Percentiles rank a stretch among this genome's conserved stretches.
Conservation (phyloP, 2,329 filamentous ascomycete genomes). For the Dactylellina leptospora region DNA sequence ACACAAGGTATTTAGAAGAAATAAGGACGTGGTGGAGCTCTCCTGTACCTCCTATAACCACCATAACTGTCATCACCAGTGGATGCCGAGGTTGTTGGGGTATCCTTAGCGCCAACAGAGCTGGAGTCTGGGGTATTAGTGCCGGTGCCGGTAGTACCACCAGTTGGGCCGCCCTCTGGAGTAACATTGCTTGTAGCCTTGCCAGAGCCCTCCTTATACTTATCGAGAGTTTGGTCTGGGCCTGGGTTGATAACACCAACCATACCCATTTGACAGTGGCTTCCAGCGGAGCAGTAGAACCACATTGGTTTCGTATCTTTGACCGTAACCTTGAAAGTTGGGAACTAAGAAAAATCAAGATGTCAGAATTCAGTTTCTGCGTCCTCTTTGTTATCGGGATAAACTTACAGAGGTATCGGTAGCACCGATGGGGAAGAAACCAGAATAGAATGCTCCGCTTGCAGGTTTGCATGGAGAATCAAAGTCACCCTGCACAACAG, state of each 20-base stretch:
- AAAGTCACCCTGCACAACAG: conserved; percentile 79
- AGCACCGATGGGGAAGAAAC: conserved; percentile 71
- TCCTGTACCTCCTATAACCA: not conserved
- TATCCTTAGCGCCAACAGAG: not conserved
- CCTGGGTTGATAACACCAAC: conserved; percentile 76
- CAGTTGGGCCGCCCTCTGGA: conserved; percentile 58
- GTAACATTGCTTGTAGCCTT: conserved; percentile 61
- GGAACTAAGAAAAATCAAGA: conserved; percentile 1
- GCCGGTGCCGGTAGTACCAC: not conserved
- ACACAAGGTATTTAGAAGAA: no score
- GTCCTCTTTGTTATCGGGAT: not conserved
- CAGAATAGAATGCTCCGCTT: conserved; percentile 70
- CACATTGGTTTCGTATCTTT: conserved; percentile 76
- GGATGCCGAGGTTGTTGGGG: not conserved
- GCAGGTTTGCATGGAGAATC: conserved; percentile 73
- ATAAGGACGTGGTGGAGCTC: not conserved
- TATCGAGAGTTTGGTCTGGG: conserved; percentile 50
- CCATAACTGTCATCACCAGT: not conserved
- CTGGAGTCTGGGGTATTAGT: not conserved
- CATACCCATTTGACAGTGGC: conserved; percentile 80
- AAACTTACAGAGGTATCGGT: conserved; percentile 64
- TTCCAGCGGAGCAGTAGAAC: conserved; percentile 78
- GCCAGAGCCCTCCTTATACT: conserved; percentile 59
- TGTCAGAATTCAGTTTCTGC: not conserved
- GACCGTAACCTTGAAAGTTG: conserved; percentile 74